Evolutionary conservation across 345 rosid species (phyloP).

Genomic region (Fremontodendron californicum): DNA sequence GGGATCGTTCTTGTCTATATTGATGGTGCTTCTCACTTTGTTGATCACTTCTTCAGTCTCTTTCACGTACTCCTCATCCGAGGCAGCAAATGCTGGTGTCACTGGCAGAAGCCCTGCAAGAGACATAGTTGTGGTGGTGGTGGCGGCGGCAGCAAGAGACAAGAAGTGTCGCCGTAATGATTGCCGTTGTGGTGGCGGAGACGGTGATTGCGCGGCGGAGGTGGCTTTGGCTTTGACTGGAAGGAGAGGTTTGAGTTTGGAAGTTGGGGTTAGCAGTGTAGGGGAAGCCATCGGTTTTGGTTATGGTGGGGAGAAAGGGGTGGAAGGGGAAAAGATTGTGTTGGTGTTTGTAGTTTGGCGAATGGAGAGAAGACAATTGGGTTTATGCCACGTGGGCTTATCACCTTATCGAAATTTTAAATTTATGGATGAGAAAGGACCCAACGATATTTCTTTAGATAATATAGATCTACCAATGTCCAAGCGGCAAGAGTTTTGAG

Average conservation of each 20-base stretch:
- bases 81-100: constrained; percentile 46
- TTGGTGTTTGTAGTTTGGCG: constrained; percentile 12
- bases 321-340: too few relatives aligned
- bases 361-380: constrained; percentile 11
- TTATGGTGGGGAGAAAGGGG: not conserved
- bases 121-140: constrained; percentile 23
- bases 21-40: constrained; percentile 68
- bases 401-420: constrained; percentile 66
- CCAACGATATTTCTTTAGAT: constrained; percentile 24
- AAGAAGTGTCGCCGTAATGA: constrained; percentile 61
- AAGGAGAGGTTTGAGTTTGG: constrained; percentile 35
- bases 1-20: constrained; percentile 70
- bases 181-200: constrained; percentile 8
- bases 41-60: constrained; percentile 68
- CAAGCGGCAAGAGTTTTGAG: not conserved
- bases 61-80: constrained; percentile 74
- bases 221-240: constrained; percentile 22
- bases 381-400: constrained; percentile 76
- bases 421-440: constrained; percentile 32
- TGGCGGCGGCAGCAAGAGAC: constrained; percentile 36
- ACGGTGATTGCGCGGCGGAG: constrained; percentile 17
- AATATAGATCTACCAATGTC: not conserved
- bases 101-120: constrained; percentile 19
- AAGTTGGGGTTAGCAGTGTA: constrained; percentile 54
- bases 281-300: constrained; percentile 62